Conservation (phyloP, 345 rosid species). For the Lepidium africanum region DNA sequence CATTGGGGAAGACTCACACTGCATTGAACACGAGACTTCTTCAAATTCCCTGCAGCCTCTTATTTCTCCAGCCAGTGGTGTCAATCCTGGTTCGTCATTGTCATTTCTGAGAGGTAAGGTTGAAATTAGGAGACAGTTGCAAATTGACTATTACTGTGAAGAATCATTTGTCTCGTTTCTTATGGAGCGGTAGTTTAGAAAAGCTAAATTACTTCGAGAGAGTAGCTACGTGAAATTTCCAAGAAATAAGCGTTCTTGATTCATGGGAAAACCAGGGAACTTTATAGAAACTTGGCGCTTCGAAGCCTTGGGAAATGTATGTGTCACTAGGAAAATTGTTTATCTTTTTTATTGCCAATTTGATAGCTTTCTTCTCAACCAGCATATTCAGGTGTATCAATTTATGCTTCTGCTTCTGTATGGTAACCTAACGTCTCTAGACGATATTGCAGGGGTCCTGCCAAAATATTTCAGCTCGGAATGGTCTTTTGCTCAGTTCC, state of each 20-base stretch:
- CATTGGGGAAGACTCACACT: conserved; percentile 54
- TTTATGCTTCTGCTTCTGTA: background rate
- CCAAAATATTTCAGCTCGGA: conserved; percentile 97
- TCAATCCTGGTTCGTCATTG: conserved; percentile 74
- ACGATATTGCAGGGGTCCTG: conserved; percentile 51
- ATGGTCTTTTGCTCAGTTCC: conserved; percentile 94
- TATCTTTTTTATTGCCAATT: background rate
- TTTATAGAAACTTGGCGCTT: background rate
- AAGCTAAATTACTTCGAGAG: background rate
- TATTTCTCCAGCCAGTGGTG: conserved; percentile 57
- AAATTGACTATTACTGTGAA: background rate
- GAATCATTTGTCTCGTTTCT: background rate
- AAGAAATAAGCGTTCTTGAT: background rate
- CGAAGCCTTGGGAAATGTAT: background rate
- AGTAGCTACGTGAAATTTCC: background rate
- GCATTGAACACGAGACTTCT: conserved; percentile 45
- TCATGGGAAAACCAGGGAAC: background rate
- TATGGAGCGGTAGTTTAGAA: background rate
- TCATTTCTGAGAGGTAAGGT: conserved; percentile 78
- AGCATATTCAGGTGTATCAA: background rate
- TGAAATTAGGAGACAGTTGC: background rate
- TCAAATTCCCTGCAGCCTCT: conserved; percentile 61
- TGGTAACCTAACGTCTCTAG: background rate
- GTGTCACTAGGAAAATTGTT: background rate
- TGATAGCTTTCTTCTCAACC: background rate